A percentile compares a stretch with the other conserved stretches of the same genome.
These are phyloP conservation scores for Pachysandra terminalis DNA, from an alignment of 164 flowering plant genomes.

Conservation along the genomic window DNA sequence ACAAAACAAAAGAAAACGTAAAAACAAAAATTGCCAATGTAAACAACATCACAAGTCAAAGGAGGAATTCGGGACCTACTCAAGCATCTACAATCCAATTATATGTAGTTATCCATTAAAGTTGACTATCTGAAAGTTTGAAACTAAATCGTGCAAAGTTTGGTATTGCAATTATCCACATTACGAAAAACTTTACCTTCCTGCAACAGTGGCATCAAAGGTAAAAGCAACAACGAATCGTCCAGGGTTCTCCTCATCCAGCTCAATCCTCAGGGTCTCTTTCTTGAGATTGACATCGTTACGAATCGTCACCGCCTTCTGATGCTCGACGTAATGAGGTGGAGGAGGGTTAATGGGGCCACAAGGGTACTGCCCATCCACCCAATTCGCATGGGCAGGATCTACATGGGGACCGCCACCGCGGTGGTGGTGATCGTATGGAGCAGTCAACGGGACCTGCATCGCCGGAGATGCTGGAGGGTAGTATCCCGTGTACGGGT, in stretches of 20 bases:
- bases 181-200: slow-evolving; percentile 13
- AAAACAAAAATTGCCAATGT: too few relatives aligned
- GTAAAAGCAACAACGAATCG: slow-evolving; percentile 71
- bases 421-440: slow-evolving; percentile 54
- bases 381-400: slow-evolving; percentile 35
- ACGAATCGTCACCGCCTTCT: slow-evolving; percentile 85
- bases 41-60: not conserved
- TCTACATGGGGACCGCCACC: slow-evolving; percentile 22
- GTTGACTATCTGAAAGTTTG: not conserved
- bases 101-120: not conserved
- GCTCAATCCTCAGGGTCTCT: slow-evolving; percentile 73
- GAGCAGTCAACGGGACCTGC: slow-evolving; percentile 49
- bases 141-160: not conserved
- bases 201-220: slow-evolving; percentile 89
- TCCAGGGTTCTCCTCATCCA: slow-evolving; percentile 80
- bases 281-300: slow-evolving; percentile 92
- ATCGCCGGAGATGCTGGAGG: slow-evolving; percentile 37
- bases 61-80: not conserved
- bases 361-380: slow-evolving; percentile 45
- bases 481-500: slow-evolving; percentile 52
- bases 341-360: slow-evolving; percentile 43
- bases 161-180: not conserved
- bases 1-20: not conserved
- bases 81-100: not conserved
- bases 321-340: slow-evolving; percentile 77